Base-by-base conservation (phyloP, 2,329 filamentous ascomycete species). In the Cephalotrichum gorgonifer region DNA sequence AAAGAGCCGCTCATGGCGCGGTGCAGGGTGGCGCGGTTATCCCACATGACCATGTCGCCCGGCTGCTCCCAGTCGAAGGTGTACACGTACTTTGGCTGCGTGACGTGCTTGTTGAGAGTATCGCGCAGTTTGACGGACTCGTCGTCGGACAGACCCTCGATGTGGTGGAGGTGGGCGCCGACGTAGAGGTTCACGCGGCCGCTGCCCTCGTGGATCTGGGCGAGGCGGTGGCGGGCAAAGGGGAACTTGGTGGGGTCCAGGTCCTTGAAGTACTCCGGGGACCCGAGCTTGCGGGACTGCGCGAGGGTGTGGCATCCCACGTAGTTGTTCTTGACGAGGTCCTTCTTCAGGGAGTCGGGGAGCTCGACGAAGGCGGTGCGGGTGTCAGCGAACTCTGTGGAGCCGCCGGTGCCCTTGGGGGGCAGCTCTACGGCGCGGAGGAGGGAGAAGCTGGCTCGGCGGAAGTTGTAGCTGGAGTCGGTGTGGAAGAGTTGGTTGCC, bases 1-100 rank as follows among this genome's bases (percentile, higher is more conserved):
- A 74, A 78, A 0, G 58, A 57, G 0, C 76, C 76, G 1, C 65
- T 63, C 2, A 66, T 69, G 0, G 74, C 74, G 6, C 75, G 61
- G 59, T 82, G 77, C 65, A 80, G 68, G 12, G 74, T 71, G 45
- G 67, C 70, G 0, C 73, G 73, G 56, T 81, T 81, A 54, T 82
- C 78, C 78, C 78, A 81, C 22, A 77, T 66, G n/a, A 81, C 58
- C 50, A 81, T 44, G 56, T 81, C 78, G 0, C 73, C 69, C 0
- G 61, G 55, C 7, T 68, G 57, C 25, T 70, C 53, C 76, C 76
- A 81, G 35, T 64, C 57, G 4, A 79, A 64, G 3, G 62, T 65
- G 8, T 72, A 51, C 0, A 67, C 58, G 54, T 75, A 74, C 55
- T 72, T 72, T 1, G 64, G 58, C 60, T 74, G 70, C 5, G 68